phyloP scores from a whole-genome alignment of 2,329 filamentous ascomycete genomes.

The Pleomassaria siparia region DNA sequence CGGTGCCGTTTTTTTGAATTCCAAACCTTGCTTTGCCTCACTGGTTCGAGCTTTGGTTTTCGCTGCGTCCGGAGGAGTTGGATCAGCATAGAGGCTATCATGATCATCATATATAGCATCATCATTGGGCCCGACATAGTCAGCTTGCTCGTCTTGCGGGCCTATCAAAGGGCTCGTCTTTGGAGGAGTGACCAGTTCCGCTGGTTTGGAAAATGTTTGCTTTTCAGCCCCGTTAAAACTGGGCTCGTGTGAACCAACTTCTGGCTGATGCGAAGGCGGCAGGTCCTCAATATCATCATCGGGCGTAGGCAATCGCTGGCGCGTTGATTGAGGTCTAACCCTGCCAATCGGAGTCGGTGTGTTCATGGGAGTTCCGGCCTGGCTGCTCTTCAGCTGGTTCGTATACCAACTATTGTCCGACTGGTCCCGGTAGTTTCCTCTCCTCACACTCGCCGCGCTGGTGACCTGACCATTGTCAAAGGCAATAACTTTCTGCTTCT shows the following conservation, averaged over 20 bases:
- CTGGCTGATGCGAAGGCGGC: conserved; percentile 36
- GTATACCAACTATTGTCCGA: conserved; percentile 82
- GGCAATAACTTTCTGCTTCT: conserved; percentile 74
- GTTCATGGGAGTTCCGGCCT: conserved; percentile 26
- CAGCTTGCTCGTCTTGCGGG: conserved; percentile 10
- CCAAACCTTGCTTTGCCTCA: not conserved
- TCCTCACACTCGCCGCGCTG: conserved; percentile 64
- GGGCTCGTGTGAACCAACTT: conserved; percentile 5
- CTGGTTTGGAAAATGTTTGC: not conserved
- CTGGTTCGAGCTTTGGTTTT: not conserved
- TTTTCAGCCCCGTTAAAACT: not conserved
- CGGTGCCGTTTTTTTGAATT: conserved; percentile 4
- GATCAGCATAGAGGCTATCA: conserved; percentile 26
- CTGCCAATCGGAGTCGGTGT: conserved; percentile 24
- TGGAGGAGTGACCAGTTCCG: conserved; percentile 26
- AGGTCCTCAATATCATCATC: conserved; percentile 32
- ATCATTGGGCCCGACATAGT: conserved; percentile 4
- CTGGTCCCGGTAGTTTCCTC: conserved; percentile 75
- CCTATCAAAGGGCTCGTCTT: conserved; percentile 31
- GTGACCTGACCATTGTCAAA: conserved; percentile 65
- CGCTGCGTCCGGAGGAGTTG: conserved; percentile 13
- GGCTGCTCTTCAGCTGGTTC: conserved; percentile 60
- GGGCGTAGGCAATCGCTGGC: conserved; percentile 27
- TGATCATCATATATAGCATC: conserved; percentile 17
- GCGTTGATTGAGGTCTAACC: conserved; percentile 26